Evolutionary conservation across 495 filamentous ascomycete species (phyloP).

Genomic region (Aspergillus nanangensis): DNA sequence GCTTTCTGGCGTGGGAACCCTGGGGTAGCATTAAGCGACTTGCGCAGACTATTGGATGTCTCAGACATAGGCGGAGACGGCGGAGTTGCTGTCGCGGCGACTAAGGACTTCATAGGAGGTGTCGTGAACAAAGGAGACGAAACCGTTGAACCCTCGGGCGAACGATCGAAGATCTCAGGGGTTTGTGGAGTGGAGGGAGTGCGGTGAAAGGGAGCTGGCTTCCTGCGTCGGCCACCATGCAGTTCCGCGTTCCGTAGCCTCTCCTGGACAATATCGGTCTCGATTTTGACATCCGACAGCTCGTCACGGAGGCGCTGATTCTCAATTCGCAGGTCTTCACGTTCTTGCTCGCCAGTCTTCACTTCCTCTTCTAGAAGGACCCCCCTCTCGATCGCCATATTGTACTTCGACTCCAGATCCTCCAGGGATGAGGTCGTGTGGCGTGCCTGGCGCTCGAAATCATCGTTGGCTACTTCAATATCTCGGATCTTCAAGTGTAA

Average conservation of each 20-base stretch:
- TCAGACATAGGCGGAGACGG: slow-evolving; percentile 60
- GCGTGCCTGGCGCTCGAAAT: slow-evolving; percentile 92
- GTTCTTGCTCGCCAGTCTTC: slow-evolving; percentile 81
- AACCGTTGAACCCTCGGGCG: slow-evolving; percentile 56
- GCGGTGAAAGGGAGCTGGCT: slow-evolving; percentile 46
- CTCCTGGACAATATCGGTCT: slow-evolving; percentile 89
- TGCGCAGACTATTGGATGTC: slow-evolving; percentile 39
- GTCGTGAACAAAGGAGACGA: slow-evolving; percentile 71
- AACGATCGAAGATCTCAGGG: slow-evolving; percentile 46
- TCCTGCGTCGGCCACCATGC: slow-evolving; percentile 46
- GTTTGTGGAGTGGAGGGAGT: slow-evolving; percentile 46
- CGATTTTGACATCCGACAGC: slow-evolving; percentile 85
- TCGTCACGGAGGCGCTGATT: slow-evolving; percentile 85
- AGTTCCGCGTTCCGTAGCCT: slow-evolving; percentile 71
- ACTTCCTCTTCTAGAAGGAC: slow-evolving; percentile 96
- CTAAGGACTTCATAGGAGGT: slow-evolving; percentile 63
- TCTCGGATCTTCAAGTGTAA: slow-evolving; percentile 81
- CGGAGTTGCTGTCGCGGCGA: slow-evolving; percentile 71
- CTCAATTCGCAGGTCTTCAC: slow-evolving; percentile 82
- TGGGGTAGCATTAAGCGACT: slow-evolving; percentile 42
- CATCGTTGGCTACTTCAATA: slow-evolving; percentile 96
- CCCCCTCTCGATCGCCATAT: slow-evolving; percentile 81
- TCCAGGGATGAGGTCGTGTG: slow-evolving; percentile 93
- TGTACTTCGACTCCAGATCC: slow-evolving; percentile 95
- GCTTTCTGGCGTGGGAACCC: slow-evolving; percentile 36